A percentile compares a stretch with the other conserved stretches of the same genome.
These are phyloP conservation scores for Tylopilus sp. DNA, from an alignment of 768 basidiomycete species.

Conservation along the genomic window DNA sequence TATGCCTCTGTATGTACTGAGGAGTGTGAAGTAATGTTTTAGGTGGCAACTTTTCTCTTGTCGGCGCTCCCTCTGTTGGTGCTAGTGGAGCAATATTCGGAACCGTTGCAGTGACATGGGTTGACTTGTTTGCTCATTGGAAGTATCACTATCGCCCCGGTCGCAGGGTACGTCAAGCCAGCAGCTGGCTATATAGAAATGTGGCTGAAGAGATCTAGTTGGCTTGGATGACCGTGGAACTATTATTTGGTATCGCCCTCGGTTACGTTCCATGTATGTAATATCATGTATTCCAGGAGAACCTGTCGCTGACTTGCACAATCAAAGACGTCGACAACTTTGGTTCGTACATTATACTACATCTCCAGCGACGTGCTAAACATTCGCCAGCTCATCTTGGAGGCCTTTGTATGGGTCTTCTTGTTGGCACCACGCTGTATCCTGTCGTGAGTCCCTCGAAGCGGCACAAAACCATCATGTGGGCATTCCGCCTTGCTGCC, in stretches of 20 bases:
- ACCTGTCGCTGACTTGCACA: constrained; percentile 15
- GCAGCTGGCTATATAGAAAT: not conserved
- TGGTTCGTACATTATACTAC: constrained; percentile 39
- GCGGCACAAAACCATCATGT: constrained; percentile 68
- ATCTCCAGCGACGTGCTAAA: not conserved
- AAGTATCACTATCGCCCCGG: constrained; percentile 79
- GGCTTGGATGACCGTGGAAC: constrained; percentile 78
- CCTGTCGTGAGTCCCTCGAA: constrained; percentile 83
- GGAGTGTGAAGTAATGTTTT: constrained; percentile 60
- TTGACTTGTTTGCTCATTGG: constrained; percentile 93
- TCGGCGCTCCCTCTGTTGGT: constrained; percentile 85
- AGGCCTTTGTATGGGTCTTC: constrained; percentile 79
- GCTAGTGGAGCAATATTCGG: constrained; percentile 94
- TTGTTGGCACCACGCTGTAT: constrained; percentile 80
- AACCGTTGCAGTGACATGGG: constrained; percentile 79
- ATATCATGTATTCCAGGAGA: not conserved
- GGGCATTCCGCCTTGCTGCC: constrained; percentile 68
- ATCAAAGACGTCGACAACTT: constrained; percentile 83
- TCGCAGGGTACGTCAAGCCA: constrained; percentile 52
- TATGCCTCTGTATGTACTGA: constrained; percentile 2
- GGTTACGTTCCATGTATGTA: constrained; percentile 78
- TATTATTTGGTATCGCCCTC: constrained; percentile 81
- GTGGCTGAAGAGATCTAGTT: constrained; percentile 45
- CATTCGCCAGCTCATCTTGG: constrained; percentile 74
- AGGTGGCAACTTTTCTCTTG: constrained; percentile 89